Base-by-base conservation (phyloP, 2,329 filamentous ascomycete species). In the Penicillium griseofulvum region DNA sequence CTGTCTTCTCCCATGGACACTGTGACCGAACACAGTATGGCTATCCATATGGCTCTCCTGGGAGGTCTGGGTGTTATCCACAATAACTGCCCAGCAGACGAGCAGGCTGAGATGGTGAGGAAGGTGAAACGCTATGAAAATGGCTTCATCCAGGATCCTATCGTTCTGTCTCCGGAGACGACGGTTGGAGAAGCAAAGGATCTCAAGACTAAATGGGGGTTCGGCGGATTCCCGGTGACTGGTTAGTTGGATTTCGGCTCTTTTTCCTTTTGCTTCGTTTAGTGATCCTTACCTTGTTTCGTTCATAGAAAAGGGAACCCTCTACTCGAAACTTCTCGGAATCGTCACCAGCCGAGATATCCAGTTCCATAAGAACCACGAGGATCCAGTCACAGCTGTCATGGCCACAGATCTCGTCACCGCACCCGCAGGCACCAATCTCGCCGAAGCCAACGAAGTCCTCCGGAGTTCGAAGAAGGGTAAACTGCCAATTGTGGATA, bases 61-160 rank as follows among this genome's bases (percentile, higher is more conserved):
- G 79, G 80, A 64, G 80, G 80, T 52, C 70, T 82, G 4, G 80
- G 94, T 79, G 91, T 99, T 67, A 96, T 99, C 66, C 94, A 99
- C 82, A 94, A 99, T 85, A 99, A 99, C 82, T 99, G 94, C 84
- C 93, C 91, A n/a, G 85, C 92, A 28, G 91, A 97, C 19, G 90
- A 90, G 53, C 94, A 99, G 81, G 94, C 94, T 64, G 92, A 96
- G 80, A 99, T 99, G 94, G 90, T 99, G 65, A 86, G 91, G 76
- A 97, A 97, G 81, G 94, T 99, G 68, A 99, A 99, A 88, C 86
- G 94, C 70, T 99, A 91, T 77, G 95, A 99, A 81, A 99, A 99
- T 80, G 94, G 94, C 66, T 99, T 99, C 81, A 99, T 99, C 72
- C 82, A 91, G 44, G 95, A 99, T 71, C 94, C 94, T 39, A 86